These are phyloP conservation scores for Microcyclospora pomicola DNA, from an alignment of 2,329 filamentous ascomycete species.

Conservation along the genomic window DNA sequence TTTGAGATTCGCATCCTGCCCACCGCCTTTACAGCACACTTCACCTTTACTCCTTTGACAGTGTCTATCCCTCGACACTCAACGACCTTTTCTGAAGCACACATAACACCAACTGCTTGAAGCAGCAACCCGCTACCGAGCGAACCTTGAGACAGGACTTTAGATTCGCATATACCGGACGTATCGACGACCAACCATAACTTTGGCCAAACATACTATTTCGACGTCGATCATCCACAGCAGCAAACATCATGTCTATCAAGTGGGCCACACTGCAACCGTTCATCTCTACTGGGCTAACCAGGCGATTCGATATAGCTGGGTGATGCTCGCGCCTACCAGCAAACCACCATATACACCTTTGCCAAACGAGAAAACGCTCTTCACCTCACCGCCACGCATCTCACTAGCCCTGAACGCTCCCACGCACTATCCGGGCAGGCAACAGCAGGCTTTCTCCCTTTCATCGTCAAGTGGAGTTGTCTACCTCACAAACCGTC, in stretches of 20 bases:
- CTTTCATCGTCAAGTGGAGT: constrained; percentile 12
- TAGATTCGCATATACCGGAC: too few relatives aligned
- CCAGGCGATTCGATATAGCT: constrained; percentile 36
- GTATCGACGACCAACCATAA: too few relatives aligned
- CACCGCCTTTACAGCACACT: too few relatives aligned
- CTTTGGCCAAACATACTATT: too few relatives aligned
- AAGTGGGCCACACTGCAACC: background rate
- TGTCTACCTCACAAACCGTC: constrained; percentile 17
- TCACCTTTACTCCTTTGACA: too few relatives aligned
- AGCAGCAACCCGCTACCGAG: too few relatives aligned
- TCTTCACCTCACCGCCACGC: constrained; percentile 67
- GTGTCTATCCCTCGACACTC: too few relatives aligned
- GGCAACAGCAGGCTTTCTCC: constrained; percentile 33
- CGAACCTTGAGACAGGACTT: too few relatives aligned
- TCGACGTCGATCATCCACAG: too few relatives aligned
- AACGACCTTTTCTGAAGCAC: too few relatives aligned
- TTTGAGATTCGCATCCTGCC: too few relatives aligned
- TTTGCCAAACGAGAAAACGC: constrained; percentile 67
- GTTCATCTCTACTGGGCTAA: background rate
- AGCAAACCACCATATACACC: constrained; percentile 55
- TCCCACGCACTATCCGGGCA: constrained; percentile 47
- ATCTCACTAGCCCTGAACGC: constrained; percentile 54
- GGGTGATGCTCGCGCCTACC: constrained; percentile 74
- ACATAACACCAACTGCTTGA: too few relatives aligned
- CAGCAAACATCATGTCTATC: background rate